Base-by-base conservation (phyloP, 805 yeast genomes). In the Metschnikowia noctiluminum region DNA sequence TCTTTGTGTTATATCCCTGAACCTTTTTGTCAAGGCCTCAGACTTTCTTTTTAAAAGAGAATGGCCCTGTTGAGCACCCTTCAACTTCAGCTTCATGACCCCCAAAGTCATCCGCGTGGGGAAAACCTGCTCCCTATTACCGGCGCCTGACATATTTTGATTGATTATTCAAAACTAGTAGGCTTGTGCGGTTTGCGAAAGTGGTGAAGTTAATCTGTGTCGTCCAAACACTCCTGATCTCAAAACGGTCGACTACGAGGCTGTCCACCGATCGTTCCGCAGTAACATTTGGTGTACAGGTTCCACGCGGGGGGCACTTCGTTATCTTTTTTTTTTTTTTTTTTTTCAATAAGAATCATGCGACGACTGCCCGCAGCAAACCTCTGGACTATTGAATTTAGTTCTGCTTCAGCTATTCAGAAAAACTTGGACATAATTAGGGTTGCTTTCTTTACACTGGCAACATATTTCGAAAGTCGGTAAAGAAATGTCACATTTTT, bases 61-160 rank as follows among this genome's bases (percentile, higher is more conserved):
- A 68, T 94, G 96, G 35, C 99, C 99, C 63, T 89, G 96, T 62
- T 89, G 91, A 1, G 99, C 99, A 47, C 99, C 99, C 71, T 91
- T 92, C 65, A 94, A 81, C 70, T 94, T 94, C 52, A 87, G 80
- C 76, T 94, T 94, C 98, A 94, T 94, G 51, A 88, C 68, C 42
- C 96, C 90, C 58, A 92, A 80, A 51, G 98, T 92, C 97, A 91
- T 91, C 71, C 97, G 91, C 45, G 98, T 91, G 32, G 98, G 97
- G 69, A 91, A 91, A 40, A 91, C 98, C 65, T 89, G 95, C 68
- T 91, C 98, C 77, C 98, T 87, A 65, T 81, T 82, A 51, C 84
- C 85, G 32, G 84, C 80, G 35, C 85, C 85, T 30, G 85, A 81
- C 87, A 82, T 82, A 39, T 37, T 42, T 30, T 30, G 12, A 12